phyloP scores from a whole-genome alignment of 2,329 filamentous ascomycete genomes.

The Emericellopsis atlantica region DNA sequence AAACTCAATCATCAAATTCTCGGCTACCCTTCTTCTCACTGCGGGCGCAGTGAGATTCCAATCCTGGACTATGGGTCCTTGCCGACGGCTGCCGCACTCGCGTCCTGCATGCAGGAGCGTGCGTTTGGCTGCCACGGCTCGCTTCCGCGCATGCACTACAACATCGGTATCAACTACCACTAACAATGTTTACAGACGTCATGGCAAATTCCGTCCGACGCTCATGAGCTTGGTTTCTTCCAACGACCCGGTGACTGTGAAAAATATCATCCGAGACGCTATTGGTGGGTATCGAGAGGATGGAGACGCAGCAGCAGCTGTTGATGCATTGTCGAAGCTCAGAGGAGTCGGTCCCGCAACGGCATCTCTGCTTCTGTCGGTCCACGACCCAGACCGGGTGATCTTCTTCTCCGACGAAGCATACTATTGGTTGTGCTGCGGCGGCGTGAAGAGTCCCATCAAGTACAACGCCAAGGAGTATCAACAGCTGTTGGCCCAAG shows the following conservation, averaged over 20 bases:
- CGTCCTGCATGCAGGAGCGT: not conserved
- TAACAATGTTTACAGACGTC: constrained; percentile 26
- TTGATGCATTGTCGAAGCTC: constrained; percentile 45
- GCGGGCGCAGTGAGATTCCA: too few relatives aligned
- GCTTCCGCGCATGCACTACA: not conserved
- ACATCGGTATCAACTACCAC: not conserved
- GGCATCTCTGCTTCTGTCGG: constrained; percentile 59
- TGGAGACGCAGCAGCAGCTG: constrained; percentile 26
- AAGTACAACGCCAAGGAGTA: constrained; percentile 66
- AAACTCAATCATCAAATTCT: not conserved
- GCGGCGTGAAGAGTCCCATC: constrained; percentile 36
- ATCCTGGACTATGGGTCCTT: too few relatives aligned
- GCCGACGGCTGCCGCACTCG: not conserved
- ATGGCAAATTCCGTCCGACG: constrained; percentile 50
- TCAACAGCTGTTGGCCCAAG: constrained; percentile 31
- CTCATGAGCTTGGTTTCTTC: constrained; percentile 48
- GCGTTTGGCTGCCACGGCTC: not conserved
- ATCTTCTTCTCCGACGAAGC: constrained; percentile 76
- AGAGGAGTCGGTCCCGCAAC: constrained; percentile 71
- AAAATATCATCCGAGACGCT: constrained; percentile 36
- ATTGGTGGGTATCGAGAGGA: constrained; percentile 30
- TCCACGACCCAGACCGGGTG: constrained; percentile 43
- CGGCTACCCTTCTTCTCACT: not conserved
- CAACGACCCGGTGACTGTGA: constrained; percentile 39
- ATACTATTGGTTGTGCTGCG: constrained; percentile 57